Conservation (phyloP, 495 filamentous ascomycete genomes). For the Bathelium albidoporum region DNA sequence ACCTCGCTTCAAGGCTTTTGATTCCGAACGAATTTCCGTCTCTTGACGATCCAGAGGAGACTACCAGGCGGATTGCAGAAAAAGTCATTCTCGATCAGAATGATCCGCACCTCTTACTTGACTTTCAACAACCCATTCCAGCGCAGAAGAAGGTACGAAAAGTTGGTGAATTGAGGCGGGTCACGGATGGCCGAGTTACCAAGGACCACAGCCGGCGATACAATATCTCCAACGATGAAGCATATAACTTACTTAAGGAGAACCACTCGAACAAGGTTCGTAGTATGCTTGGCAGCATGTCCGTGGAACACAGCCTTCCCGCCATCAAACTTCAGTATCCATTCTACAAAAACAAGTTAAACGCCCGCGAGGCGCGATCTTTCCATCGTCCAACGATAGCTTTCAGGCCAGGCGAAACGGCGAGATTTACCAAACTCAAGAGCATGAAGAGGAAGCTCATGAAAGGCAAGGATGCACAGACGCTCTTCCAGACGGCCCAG, state of each 20-base stretch:
- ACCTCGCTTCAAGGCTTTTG: conserved; percentile 30
- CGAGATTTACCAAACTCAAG: conserved; percentile 46
- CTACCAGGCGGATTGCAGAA: conserved; percentile 59
- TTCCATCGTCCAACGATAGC: conserved; percentile 74
- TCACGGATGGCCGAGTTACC: conserved; percentile 44
- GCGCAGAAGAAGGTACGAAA: conserved; percentile 27
- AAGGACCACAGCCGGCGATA: conserved; percentile 64
- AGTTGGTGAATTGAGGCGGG: conserved; percentile 38
- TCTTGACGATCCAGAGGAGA: conserved; percentile 50
- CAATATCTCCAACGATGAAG: conserved; percentile 92
- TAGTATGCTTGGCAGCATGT: conserved; percentile 72
- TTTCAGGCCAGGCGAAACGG: conserved; percentile 42
- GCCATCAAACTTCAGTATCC: conserved; percentile 86
- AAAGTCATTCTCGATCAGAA: conserved; percentile 77
- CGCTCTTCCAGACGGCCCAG: conserved; percentile 61
- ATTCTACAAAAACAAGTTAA: conserved; percentile 79
- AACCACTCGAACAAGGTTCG: conserved; percentile 94
- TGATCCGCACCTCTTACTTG: conserved; percentile 77
- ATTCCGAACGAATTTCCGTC: conserved; percentile 40
- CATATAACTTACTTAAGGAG: conserved; percentile 90
- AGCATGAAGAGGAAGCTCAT: conserved; percentile 70
- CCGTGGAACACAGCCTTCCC: conserved; percentile 84
- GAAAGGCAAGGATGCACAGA: conserved; percentile 62
- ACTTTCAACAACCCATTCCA: conserved; percentile 40
- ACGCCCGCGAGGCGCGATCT: conserved; percentile 68